phyloP scores from a whole-genome alignment of 305 asterid genomes.

The Withania somnifera region DNA sequence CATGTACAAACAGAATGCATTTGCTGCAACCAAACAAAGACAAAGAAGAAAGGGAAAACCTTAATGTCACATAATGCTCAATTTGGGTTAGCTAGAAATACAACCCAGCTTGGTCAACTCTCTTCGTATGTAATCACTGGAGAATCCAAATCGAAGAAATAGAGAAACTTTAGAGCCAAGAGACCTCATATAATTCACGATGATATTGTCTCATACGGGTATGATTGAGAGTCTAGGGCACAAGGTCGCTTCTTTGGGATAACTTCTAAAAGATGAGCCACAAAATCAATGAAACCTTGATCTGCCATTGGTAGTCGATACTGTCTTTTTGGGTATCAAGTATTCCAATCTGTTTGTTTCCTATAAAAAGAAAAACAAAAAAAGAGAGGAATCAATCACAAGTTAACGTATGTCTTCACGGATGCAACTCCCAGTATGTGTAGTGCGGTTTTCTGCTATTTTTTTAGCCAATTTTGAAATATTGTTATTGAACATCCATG shows the following conservation, averaged over 20 bases:
- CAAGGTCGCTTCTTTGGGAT: constrained; percentile 83
- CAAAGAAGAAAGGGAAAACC: not conserved
- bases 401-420: not conserved
- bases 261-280: constrained; percentile 71
- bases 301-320: constrained; percentile 97
- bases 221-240: constrained; percentile 83
- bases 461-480: not conserved
- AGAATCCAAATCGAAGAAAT: constrained; percentile 1
- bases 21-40: constrained; percentile 12
- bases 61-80: constrained; percentile 30
- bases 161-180: constrained; percentile 6
- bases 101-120: constrained; percentile 12
- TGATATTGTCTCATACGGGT: constrained; percentile 92
- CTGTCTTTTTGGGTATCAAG: constrained; percentile 84
- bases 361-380: constrained; percentile 25
- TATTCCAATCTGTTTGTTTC: constrained; percentile 80
- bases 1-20: constrained; percentile 51
- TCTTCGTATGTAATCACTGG: constrained; percentile 7
- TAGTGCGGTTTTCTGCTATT: no score
- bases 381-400: not conserved
- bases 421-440: not conserved
- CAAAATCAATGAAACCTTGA: constrained; percentile 91
- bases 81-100: constrained; percentile 12
- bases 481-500: not conserved
- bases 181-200: constrained; percentile 30